Percentiles rank a stretch among this genome's conserved stretches.
Conservation (phyloP, 441 rosid genomes). For the Adansonia rubrostipa region DNA sequence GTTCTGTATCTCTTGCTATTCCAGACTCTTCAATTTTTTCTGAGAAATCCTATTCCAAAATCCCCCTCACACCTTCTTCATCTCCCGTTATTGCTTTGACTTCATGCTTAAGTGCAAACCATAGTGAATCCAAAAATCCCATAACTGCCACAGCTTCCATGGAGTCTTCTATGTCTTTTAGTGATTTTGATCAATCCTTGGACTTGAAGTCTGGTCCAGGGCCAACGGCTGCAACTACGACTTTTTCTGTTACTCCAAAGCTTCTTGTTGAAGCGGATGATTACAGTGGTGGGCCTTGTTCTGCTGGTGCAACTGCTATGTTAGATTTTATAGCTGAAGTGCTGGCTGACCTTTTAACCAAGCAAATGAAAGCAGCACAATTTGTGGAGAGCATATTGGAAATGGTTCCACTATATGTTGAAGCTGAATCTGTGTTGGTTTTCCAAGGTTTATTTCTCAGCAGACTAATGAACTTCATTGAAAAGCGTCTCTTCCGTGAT, state of each 20-base stretch:
- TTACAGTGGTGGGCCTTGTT: slow-evolving; percentile 86
- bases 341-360: slow-evolving; percentile 82
- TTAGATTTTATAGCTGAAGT: slow-evolving; percentile 85
- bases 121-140: slow-evolving; percentile 61
- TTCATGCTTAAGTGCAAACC: slow-evolving; percentile 76
- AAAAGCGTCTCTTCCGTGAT: slow-evolving; percentile 98
- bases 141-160: slow-evolving; percentile 59
- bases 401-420: slow-evolving; percentile 68
- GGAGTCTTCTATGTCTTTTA: slow-evolving; percentile 55
- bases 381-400: slow-evolving; percentile 70
- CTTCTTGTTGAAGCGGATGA: slow-evolving; percentile 75
- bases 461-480: slow-evolving; percentile 92
- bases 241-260: slow-evolving; percentile 54
- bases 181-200: slow-evolving; percentile 58
- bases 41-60: slow-evolving; percentile 77
- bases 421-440: slow-evolving; percentile 69
- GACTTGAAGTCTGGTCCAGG: slow-evolving; percentile 57
- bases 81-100: slow-evolving; percentile 82
- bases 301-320: slow-evolving; percentile 81
- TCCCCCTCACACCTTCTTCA: slow-evolving; percentile 57
- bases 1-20: slow-evolving; percentile 64
- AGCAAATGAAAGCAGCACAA: slow-evolving; percentile 79
- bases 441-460: slow-evolving; percentile 80
- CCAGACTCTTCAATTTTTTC: slow-evolving; percentile 84
- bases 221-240: slow-evolving; percentile 45